Conservation (phyloP, 2,329 filamentous ascomycete species). For the Ascochyta clinopodiicola region DNA sequence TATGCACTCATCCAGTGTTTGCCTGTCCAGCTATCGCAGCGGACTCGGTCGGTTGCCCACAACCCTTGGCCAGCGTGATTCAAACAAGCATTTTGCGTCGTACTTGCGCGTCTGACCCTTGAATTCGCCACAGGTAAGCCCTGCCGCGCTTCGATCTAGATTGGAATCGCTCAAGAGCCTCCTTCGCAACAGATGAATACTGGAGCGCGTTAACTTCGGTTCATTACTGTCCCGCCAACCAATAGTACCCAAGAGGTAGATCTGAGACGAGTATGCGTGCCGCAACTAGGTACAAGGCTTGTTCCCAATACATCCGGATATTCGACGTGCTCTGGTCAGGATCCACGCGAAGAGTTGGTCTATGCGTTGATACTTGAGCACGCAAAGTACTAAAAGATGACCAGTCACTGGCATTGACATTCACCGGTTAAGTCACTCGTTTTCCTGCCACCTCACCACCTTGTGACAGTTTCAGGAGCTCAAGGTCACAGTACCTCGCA, state of each 20-base stretch:
- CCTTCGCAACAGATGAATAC: slow-evolving; percentile 32
- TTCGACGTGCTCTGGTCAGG: slow-evolving; percentile 37
- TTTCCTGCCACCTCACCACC: slow-evolving; percentile 17
- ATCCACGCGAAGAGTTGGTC: slow-evolving; percentile 34
- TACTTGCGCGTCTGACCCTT: slow-evolving; percentile 24
- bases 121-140: slow-evolving; percentile 39
- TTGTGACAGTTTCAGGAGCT: neutral
- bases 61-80: slow-evolving; percentile 14
- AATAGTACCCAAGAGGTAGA: slow-evolving; percentile 36
- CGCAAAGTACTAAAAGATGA: slow-evolving; percentile 48
- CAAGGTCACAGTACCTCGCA: slow-evolving; percentile 11
- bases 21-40: slow-evolving; percentile 24
- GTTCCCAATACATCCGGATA: slow-evolving; percentile 47
- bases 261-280: slow-evolving; percentile 40
- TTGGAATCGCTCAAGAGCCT: slow-evolving; percentile 36
- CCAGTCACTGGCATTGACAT: slow-evolving; percentile 38
- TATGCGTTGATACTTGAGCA: slow-evolving; percentile 38
- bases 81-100: slow-evolving; percentile 20
- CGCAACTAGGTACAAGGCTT: slow-evolving; percentile 47
- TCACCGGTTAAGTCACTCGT: slow-evolving; percentile 23
- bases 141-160: slow-evolving; percentile 36
- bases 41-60: slow-evolving; percentile 24
- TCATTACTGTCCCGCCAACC: slow-evolving; percentile 40
- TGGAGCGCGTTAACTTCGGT: slow-evolving; percentile 40
- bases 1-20: slow-evolving; percentile 29